These are phyloP conservation scores for Balansia obtecta DNA, from an alignment of 2,329 filamentous ascomycete genomes.

Conservation along the genomic window DNA sequence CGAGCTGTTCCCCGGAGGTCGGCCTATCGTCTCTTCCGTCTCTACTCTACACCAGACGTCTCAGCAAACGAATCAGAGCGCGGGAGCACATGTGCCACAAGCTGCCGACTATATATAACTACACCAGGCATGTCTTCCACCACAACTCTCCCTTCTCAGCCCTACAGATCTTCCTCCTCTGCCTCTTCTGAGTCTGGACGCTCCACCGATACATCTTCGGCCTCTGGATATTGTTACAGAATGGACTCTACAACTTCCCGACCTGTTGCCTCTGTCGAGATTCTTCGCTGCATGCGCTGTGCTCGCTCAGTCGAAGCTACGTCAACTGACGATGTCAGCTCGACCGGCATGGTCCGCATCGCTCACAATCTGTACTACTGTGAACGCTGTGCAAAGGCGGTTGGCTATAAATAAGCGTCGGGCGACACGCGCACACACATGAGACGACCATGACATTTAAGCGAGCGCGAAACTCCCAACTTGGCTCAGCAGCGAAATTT, in stretches of 20 bases:
- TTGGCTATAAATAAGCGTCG: conserved; percentile 44
- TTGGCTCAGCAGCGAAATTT: background rate
- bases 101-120: conserved; percentile 2
- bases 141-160: conserved; percentile 8
- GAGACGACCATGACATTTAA: background rate
- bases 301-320: conserved; percentile 48
- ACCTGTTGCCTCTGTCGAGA: conserved; percentile 41
- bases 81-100: background rate
- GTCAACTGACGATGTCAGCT: conserved; percentile 43
- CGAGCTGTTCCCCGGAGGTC: background rate
- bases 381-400: conserved; percentile 48
- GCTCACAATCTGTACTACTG: conserved; percentile 57
- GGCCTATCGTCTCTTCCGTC: background rate
- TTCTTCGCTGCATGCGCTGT: conserved; percentile 51
- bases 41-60: background rate
- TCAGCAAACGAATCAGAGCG: background rate
- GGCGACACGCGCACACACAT: background rate
- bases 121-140: conserved; percentile 8
- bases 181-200: conserved; percentile 29
- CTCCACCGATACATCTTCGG: conserved; percentile 21
- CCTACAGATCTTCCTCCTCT: conserved; percentile 14
- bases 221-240: conserved; percentile 25
- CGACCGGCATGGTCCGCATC: conserved; percentile 51
- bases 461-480: background rate
- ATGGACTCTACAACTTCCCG: conserved; percentile 33